Base-by-base conservation (phyloP, 1,284 basidiomycete species). In the Ceratobasidium sp. region DNA sequence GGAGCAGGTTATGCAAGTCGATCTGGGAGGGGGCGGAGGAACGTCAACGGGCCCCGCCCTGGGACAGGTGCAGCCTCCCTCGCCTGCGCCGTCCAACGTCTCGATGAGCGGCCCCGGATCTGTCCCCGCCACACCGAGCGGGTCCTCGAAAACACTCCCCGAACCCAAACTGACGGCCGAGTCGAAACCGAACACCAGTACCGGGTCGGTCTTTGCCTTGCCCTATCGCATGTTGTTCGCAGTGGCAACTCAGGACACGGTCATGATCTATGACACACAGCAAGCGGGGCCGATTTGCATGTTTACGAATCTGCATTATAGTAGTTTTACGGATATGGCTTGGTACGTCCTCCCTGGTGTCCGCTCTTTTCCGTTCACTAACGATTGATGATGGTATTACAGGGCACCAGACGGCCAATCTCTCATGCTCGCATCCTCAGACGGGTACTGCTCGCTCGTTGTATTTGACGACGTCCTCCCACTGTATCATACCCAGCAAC, bases 391-490 rank as follows among this genome's bases (percentile, higher is more conserved):
- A 3, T 9, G 22, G 1, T 22, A 29, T 13, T 65, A 31, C 80
- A 97, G 96, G 96, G 96, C 96, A 0, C 91, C 95, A 0, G 97
- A 99, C 79, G 97, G 97, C 0, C 95, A 98, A 82, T 90, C 92
- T 48, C 87, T 99, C 48, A 90, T 98, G 78, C 88, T 98, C 58
- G 93, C 95, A 0, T 95, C 95, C 0, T 90, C 95, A 37, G 97
- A 99, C 81, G 97, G 97, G 0, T 99, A 98, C 83, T 99, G 98
- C 84, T 98, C 97, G 0, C 88, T 98, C 74, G 88, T 98, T 74
- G 90, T 92, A 39, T 92, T 96, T 78, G 93, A 95, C 80, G 97
- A 98, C 82, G 91, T 98, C 64, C 88, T 98, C 0, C 88, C 92
- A 0, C 88, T 91, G 1, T 88, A 96, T 80, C 91, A 94, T 76